Evolutionary conservation across 768 basidiomycete genomes (phyloP), one percentile per base, ranked within the genome.

Genomic region (Tricholomella constricta): DNA sequence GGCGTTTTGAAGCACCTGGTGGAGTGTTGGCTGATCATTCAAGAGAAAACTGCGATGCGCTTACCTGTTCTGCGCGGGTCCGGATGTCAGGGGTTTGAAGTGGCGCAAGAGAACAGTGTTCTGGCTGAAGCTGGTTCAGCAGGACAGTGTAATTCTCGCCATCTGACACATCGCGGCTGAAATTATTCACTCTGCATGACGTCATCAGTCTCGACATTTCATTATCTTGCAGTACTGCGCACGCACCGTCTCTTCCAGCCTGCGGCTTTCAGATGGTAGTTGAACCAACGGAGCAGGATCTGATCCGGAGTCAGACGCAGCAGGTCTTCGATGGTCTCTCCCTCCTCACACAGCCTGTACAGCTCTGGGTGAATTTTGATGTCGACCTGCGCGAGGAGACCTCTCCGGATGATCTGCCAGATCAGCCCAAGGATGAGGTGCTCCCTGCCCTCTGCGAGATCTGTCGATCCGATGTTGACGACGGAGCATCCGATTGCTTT

Each of bases 401-500:
- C 97, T 52, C 91, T 79, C 40, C 97, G 82, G 62, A 99, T 99
- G 74, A 99, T 82, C 72, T 99, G 97, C 97, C 97, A 98, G 67
- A 98, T 98, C 59, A 99, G 76, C 19, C 97, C 97, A 8, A 99
- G 84, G 60, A 99, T 98, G 45, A 99, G 81, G 73, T 98, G 96
- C 66, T 99, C 96, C 53, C 91, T 78, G 14, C 96, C 94, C 58
- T 96, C 95, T 25, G 93, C 81, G 45, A 99, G 76, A 73, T 99
- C 97, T 2, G 84, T 79, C 0, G 96, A 89, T 22, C 97, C 97
- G 58, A 99, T 98, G 73, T 99, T 99, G 72, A 99, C 96, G 48
- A 98, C 94, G 2, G 93, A 96, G 66, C 97, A 97, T 32, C 97
- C 96, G 59, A 99, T 98, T 69, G 90, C 95, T 74, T 98, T 98